Conservation (phyloP, 345 rosid genomes). For the Brassica rapa region DNA sequence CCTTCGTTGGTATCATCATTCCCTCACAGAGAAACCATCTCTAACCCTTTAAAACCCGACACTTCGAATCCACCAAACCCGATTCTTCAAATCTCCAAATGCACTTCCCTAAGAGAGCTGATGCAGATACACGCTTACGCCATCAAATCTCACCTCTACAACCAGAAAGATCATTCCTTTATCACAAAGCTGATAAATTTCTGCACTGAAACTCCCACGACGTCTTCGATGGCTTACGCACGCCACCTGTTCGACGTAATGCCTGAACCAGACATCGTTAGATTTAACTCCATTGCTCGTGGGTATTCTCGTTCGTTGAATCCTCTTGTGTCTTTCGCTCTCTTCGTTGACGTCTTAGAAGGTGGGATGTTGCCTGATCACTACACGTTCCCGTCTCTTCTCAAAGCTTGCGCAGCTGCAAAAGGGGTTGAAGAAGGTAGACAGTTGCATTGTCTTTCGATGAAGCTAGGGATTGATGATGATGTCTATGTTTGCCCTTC, state of each 20-base stretch:
- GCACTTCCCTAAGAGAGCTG: conserved; percentile 56
- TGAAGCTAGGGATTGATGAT: conserved; percentile 55
- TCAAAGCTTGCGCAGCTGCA: conserved; percentile 56
- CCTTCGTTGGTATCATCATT: conserved; percentile 24
- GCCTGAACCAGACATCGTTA: conserved; percentile 54
- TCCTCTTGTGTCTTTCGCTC: conserved; percentile 47
- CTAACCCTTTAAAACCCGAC: conserved; percentile 2
- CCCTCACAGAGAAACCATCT: conserved; percentile 22
- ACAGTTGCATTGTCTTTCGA: conserved; percentile 54
- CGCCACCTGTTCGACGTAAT: conserved; percentile 59
- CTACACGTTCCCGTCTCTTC: conserved; percentile 71
- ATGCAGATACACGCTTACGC: conserved; percentile 70
- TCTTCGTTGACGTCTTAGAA: conserved; percentile 51
- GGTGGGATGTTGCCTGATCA: conserved; percentile 53
- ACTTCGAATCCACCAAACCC: conserved; percentile 34
- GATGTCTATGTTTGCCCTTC: conserved; percentile 66
- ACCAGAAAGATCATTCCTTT: conserved; percentile 46
- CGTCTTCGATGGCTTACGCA: conserved; percentile 53
- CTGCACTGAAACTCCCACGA: conserved; percentile 52
- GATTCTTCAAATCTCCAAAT: conserved; percentile 48
- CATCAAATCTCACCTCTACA: conserved; percentile 60
- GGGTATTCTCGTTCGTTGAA: conserved; percentile 57
- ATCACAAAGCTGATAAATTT: conserved; percentile 63
- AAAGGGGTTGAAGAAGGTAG: conserved; percentile 62
- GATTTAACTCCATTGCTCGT: conserved; percentile 67